These are phyloP conservation scores for Amborella trichopoda DNA, from an alignment of 164 flowering plant species.

Conservation along the genomic window DNA sequence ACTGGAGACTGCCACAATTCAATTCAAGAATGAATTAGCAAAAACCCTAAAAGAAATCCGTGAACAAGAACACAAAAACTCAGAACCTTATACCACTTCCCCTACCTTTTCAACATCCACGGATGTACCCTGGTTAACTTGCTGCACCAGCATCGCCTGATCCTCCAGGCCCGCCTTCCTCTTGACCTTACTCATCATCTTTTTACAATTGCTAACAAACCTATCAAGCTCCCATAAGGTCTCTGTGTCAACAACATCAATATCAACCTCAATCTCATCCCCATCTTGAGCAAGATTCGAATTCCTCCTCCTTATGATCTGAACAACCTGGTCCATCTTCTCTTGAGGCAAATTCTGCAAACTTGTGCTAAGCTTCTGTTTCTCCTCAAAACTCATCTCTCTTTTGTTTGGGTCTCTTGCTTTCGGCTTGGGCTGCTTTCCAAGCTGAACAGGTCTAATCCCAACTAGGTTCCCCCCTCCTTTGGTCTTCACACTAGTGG, in stretches of 20 bases:
- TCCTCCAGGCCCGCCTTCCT: conserved; percentile 31
- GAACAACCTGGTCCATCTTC: conserved; percentile 52
- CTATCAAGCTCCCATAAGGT: conserved; percentile 86
- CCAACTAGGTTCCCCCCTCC: no score
- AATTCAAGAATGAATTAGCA: not conserved
- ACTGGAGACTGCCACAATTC: conserved; percentile 18
- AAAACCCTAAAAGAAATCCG: not conserved
- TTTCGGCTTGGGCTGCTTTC: conserved; percentile 28
- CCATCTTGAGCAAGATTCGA: conserved; percentile 35
- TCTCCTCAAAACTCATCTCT: conserved; percentile 33
- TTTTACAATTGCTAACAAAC: conserved; percentile 50
- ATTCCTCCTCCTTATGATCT: conserved; percentile 45
- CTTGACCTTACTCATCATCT: conserved; percentile 49
- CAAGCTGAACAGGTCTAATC: no score
- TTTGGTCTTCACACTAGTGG: no score
- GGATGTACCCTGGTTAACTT: no score
- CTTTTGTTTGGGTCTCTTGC: conserved; percentile 25
- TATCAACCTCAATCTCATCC: conserved; percentile 78
- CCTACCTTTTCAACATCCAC: conserved; percentile 25
- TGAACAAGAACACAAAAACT: not conserved
- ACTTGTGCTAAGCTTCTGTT: conserved; percentile 18
- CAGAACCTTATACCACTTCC: not conserved
- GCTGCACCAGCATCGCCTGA: conserved; percentile 7
- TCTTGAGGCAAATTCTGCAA: conserved; percentile 32
- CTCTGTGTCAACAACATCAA: conserved; percentile 56